Evolutionary conservation across 768 basidiomycete genomes (phyloP).

Genomic region (Coprinopsis strossmayeri): DNA sequence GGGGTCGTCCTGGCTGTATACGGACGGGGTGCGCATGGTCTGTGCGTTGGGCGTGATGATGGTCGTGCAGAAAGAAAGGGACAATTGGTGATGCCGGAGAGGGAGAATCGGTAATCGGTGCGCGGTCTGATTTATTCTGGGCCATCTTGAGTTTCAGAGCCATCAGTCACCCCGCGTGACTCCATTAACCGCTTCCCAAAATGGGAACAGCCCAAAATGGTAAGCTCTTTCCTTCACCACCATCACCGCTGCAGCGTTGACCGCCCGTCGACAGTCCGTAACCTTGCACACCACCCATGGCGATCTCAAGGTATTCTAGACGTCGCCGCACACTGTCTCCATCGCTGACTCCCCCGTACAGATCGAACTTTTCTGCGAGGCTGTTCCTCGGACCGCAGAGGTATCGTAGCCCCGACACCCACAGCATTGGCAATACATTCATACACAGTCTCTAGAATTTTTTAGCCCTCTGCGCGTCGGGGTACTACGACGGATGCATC

Average conservation of each 20-base stretch:
- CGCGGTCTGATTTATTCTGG: constrained; percentile 8
- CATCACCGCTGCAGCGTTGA: constrained; percentile 15
- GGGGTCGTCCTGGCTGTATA: constrained; percentile 74
- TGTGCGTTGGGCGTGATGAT: constrained; percentile 20
- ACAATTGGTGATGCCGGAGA: constrained; percentile 10
- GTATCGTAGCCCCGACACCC: constrained; percentile 29
- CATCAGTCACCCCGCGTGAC: constrained; percentile 15
- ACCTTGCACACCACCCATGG: constrained; percentile 93
- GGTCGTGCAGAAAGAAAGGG: constrained; percentile 22
- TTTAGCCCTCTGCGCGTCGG: constrained; percentile 86
- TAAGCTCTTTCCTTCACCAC: constrained; percentile 19
- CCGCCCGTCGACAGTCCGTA: constrained; percentile 58
- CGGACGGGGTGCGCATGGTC: constrained; percentile 51
- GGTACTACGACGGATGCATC: constrained; percentile 75
- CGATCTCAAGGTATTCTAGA: constrained; percentile 72
- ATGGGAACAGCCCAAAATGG: constrained; percentile 20
- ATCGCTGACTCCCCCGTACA: constrained; percentile 23
- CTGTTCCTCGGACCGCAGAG: constrained; percentile 92
- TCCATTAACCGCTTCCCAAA: constrained; percentile 3
- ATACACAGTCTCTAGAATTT: constrained; percentile 69
- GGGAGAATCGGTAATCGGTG: background rate
- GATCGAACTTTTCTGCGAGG: constrained; percentile 97
- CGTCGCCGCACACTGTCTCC: constrained; percentile 3
- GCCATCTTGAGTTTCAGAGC: constrained; percentile 1
- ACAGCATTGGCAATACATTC: background rate